Evolutionary conservation across 2,329 filamentous ascomycete species (phyloP).

Genomic region (Fusarium verticillioides): DNA sequence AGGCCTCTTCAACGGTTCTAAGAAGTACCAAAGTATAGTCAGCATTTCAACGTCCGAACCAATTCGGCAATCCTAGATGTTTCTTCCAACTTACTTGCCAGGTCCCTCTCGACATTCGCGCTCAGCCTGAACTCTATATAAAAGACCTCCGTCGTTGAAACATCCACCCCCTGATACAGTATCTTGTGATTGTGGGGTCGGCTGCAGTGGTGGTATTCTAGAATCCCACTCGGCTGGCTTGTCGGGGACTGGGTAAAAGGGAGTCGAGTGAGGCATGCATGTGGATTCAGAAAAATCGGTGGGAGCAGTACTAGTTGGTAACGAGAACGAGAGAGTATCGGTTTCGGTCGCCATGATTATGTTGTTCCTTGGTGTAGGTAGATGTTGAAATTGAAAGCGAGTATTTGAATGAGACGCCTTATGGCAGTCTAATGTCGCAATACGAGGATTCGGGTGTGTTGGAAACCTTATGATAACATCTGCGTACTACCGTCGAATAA

Average conservation of each 20-base stretch:
- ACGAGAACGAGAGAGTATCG: conserved; percentile 47
- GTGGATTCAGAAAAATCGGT: conserved; percentile 47
- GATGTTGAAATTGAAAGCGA: not conserved
- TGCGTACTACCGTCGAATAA: not conserved
- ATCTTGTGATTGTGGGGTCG: conserved; percentile 22
- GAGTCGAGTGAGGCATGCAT: conserved; percentile 38
- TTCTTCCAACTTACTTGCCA: conserved; percentile 40
- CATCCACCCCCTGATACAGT: conserved; percentile 25
- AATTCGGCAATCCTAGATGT: not conserved
- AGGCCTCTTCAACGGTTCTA: conserved; percentile 53
- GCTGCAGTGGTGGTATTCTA: conserved; percentile 33
- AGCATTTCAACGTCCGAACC: conserved; percentile 17
- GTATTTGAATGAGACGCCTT: conserved; percentile 19
- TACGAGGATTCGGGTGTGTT: not conserved
- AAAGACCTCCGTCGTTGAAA: conserved; percentile 42
- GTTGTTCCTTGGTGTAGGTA: not conserved
- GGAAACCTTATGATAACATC: conserved; percentile 28
- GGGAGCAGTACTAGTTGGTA: conserved; percentile 48
- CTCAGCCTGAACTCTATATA: conserved; percentile 44
- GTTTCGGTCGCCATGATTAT: conserved; percentile 48
- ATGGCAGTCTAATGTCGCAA: conserved; percentile 9
- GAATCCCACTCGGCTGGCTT: conserved; percentile 47
- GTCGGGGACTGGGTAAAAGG: not conserved
- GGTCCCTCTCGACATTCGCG: conserved; percentile 43
- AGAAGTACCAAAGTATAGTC: conserved; percentile 26